These are phyloP conservation scores for Petunia secreta DNA, from an alignment of 257 asterid species.

Conservation along the genomic window DNA sequence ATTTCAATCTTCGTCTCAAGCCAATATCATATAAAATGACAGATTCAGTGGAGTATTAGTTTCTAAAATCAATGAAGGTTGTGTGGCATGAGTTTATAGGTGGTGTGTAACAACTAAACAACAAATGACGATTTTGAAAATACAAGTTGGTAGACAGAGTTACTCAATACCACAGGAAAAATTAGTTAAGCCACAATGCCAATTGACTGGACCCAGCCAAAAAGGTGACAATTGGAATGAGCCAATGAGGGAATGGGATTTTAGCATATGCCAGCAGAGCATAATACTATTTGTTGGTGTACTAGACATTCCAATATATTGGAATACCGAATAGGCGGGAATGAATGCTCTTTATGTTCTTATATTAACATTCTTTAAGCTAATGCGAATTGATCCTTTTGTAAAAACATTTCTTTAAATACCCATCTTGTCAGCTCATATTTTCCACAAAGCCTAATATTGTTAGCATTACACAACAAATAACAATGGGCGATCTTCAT, in stretches of 20 bases:
- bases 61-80: too few relatives aligned
- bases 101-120: too few relatives aligned
- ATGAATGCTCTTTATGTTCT: too few relatives aligned
- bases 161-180: background rate
- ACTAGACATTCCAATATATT: background rate
- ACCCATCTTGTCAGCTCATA: background rate
- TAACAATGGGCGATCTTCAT: conserved; percentile 24
- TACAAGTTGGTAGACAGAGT: background rate
- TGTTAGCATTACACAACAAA: too few relatives aligned
- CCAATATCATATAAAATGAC: too few relatives aligned
- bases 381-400: conserved; percentile 33
- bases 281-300: background rate
- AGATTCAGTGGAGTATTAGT: too few relatives aligned
- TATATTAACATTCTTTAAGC: too few relatives aligned
- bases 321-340: conserved; percentile 25
- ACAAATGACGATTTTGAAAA: too few relatives aligned
- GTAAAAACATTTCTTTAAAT: conserved; percentile 21
- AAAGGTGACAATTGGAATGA: background rate
- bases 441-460: background rate
- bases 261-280: background rate
- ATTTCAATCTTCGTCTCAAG: too few relatives aligned
- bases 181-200: background rate
- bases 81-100: too few relatives aligned
- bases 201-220: background rate
- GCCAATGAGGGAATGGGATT: background rate